Evolutionary conservation across 208 protist genomes (phyloP), one percentile per base, ranked within the genome.

Genomic region (Acanthamoeba triangularis): DNA sequence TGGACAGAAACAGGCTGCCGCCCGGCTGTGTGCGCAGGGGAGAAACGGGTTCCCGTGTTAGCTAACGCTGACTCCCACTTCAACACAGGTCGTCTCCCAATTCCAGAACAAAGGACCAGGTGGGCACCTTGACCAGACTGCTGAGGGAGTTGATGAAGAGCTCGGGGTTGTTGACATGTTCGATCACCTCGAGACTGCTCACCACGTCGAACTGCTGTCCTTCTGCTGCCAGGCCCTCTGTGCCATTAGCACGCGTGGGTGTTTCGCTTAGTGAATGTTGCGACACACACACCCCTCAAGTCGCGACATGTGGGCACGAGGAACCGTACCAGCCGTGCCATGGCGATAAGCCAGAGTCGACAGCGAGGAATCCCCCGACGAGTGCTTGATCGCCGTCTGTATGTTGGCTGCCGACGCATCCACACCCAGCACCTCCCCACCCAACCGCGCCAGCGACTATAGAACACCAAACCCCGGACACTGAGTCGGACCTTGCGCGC

Each of bases 181-280:
- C 99, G 80, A 99, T 97, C 41, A 99, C 98, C 90, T 99, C 99
- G 3, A 98, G 97, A 25, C 98, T 98, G 56, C 98, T 96, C 20
- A 99, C 98, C 5, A 99, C 96, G 94, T 99, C 99, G 93, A 98
- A 99, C 41, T 96, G 93, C 88, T 96, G 59, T 33, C 97, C 96
- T 35, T 97, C 97, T 94, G 98, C 96, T 14, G 97, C 95, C 96
- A 90, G 37, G 6, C 49, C 49, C 49, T 54, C 49, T 54, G 7
- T 20, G 14, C 49, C 6, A 0, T 11, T 11, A 18, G 6, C 49
- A 10, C 7, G 49, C 14, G 49, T 11, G 13, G 6, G 65, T 20
- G 78, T 96, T 78, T 49, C 95, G 92, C 94, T 97, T 97, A 41
- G 33, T 35, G 11, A 54, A 67, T 54, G 28, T 95, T 88, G n/a